Base-by-base conservation (phyloP, 176 grass and related monocot species). In the Rhynchospora tenuis region DNA sequence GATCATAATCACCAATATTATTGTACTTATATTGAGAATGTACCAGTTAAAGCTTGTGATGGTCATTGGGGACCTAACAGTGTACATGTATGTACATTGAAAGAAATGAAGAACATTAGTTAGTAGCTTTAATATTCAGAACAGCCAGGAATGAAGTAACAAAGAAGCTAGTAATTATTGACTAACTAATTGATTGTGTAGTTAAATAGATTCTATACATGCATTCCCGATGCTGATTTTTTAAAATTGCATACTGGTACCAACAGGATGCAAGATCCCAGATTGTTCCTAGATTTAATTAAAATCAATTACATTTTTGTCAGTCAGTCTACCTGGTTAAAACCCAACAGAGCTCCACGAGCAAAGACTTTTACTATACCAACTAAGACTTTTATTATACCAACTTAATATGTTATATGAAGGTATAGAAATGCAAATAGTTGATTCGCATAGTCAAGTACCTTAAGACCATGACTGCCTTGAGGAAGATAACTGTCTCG, bases 401-500 rank as follows among this genome's bases (percentile, higher is more conserved):
- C 66, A 78, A 85, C 76, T 63, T 22, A 74, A 92, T 72, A 23
- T 15, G 12, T 0, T 65, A 26, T n/a, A 71, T 46, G 16, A 71
- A 71, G 13, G 16, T 51, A 51, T 76, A 76, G 24, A 76, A 29
- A 23, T 76, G 72, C 71, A 76, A 52, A 76, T 55, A 20, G 23
- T 24, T 47, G 54, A 55, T 54, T 28, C 13, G 27, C 11, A 55
- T 29, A 76, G 23, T 76, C 72, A 76, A 52, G 23, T 75, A 98
- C 95, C 95, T 98, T 98, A 74, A 98, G 89, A 80, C 95, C 95
- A 0, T 98, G 92, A 87, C 95, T 98, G 88, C 95, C 92, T 88
- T 98, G 95, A 86, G 95, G 95, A 90, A 98, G 95, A 78, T 98
- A 98, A 95, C 95, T 98, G 44, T 98, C 95, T 82, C 95, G 89